Percentiles rank a stretch among this genome's conserved stretches.
Evolutionary conservation across 1,284 basidiomycete species (phyloP).

Genomic region (Trametes sp.): DNA sequence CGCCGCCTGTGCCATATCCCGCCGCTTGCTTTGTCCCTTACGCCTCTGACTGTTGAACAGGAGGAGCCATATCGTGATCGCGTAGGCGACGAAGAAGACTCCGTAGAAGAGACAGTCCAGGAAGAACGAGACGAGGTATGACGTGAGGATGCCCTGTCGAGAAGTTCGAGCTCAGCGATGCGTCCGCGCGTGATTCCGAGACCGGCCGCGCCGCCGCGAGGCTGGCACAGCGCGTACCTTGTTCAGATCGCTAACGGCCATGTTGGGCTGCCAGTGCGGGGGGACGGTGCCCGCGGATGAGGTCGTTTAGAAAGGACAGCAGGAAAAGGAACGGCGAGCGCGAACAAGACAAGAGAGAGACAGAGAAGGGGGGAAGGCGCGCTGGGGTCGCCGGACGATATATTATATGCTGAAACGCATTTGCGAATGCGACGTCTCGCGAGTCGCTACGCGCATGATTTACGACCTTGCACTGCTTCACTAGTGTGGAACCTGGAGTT

Average conservation of each 20-base stretch:
- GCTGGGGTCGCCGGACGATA: not conserved
- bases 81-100: conserved; percentile 10
- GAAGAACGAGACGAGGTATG: conserved; percentile 8
- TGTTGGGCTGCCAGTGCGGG: not conserved
- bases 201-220: not conserved
- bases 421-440: not conserved
- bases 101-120: conserved; percentile 11
- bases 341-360: not conserved
- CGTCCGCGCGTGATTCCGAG: not conserved
- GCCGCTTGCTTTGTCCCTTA: not conserved
- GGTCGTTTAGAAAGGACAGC: not conserved
- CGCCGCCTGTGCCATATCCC: conserved; percentile 1
- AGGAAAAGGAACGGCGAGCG: not conserved
- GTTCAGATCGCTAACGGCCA: not conserved
- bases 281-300: no score
- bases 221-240: conserved; percentile 2
- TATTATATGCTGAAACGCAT: not conserved
- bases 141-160: conserved; percentile 9
- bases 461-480: not conserved
- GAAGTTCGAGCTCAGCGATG: not conserved
- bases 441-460: not conserved
- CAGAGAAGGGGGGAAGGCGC: not conserved
- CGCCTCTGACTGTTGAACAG: conserved; percentile 2
- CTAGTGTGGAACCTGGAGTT: not conserved
- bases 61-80: conserved; percentile 11